phyloP scores from a whole-genome alignment of 495 filamentous ascomycete species.

The Penicillium canariense region DNA sequence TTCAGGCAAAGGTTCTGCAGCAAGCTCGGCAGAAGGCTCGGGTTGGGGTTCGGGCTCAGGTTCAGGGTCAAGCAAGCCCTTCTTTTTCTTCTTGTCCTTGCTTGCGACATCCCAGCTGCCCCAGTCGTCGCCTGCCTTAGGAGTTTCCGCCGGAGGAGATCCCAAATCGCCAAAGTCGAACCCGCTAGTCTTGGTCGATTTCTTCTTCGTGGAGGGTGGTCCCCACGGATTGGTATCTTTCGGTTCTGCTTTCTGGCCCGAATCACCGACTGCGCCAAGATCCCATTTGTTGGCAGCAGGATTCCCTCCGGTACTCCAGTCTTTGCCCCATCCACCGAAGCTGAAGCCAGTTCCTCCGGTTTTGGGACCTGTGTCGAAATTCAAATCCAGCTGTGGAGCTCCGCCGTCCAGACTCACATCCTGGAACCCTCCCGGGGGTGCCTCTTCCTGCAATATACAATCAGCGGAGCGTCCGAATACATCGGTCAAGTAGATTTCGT shows the following conservation, averaged over 20 bases:
- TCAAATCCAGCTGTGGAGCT: constrained; percentile 46
- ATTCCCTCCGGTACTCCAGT: constrained; percentile 36
- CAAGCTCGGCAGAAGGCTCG: background rate
- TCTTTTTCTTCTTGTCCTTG: constrained; percentile 34
- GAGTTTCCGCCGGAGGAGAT: constrained; percentile 20
- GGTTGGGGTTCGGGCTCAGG: constrained; percentile 25
- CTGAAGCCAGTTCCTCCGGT: constrained; percentile 34
- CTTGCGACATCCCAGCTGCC: constrained; percentile 14
- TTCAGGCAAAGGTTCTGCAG: constrained; percentile 13
- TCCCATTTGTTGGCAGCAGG: constrained; percentile 26
- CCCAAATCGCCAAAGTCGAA: constrained; percentile 50
- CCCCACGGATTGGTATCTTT: constrained; percentile 47
- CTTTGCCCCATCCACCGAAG: constrained; percentile 47
- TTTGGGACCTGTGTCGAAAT: constrained; percentile 37
- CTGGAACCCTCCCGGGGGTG: constrained; percentile 39
- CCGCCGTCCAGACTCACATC: constrained; percentile 44
- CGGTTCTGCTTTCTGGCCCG: constrained; percentile 29
- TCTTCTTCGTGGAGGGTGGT: constrained; percentile 34
- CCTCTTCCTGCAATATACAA: constrained; percentile 19
- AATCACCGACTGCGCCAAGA: constrained; percentile 32
- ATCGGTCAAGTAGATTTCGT: background rate
- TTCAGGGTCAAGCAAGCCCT: constrained; percentile 26
- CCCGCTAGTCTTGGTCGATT: constrained; percentile 34
- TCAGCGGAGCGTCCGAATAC: background rate
- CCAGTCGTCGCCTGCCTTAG: constrained; percentile 29